Evolutionary conservation across 768 basidiomycete species (phyloP).

Genomic region (Symmetrospora coprosmae): DNA sequence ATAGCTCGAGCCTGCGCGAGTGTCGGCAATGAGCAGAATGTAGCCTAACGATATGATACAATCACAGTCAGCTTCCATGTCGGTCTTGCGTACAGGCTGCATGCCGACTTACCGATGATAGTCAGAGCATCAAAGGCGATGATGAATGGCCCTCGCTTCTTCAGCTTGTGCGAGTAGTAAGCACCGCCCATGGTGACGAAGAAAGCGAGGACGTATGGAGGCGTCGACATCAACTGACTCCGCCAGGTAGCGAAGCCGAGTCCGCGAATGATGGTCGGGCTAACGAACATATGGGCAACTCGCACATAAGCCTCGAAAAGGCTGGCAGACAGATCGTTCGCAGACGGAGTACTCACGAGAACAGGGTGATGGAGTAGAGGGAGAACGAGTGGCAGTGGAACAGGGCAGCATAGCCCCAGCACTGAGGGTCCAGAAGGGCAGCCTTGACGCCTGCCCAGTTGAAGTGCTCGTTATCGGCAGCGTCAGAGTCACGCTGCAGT

Average conservation of each 20-base stretch:
- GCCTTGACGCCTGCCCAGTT: slow-evolving; percentile 48
- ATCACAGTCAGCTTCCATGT: no score
- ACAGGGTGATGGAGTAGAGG: slow-evolving; percentile 1
- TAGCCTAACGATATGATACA: no score
- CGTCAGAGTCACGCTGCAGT: slow-evolving; percentile 47
- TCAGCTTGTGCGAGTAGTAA: slow-evolving; percentile 35
- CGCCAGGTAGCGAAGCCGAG: slow-evolving; percentile 51
- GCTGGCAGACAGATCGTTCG: not conserved
- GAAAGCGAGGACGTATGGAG: slow-evolving; percentile 48
- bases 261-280: slow-evolving; percentile 50
- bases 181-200: slow-evolving; percentile 45
- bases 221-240: slow-evolving; percentile 50
- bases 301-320: slow-evolving; percentile 40
- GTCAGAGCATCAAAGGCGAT: slow-evolving; percentile 45
- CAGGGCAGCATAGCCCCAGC: slow-evolving; percentile 50
- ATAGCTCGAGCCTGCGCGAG: slow-evolving; percentile 45
- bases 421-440: slow-evolving; percentile 47
- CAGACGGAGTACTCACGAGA: not conserved
- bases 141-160: slow-evolving; percentile 46
- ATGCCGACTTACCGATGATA: no score
- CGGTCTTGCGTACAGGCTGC: no score
- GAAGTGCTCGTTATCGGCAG: slow-evolving; percentile 45
- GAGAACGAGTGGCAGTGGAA: slow-evolving; percentile 47
- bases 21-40: slow-evolving; percentile 42
- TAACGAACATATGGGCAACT: slow-evolving; percentile 46